Evolutionary conservation across 345 rosid genomes (phyloP).

Genomic region (Eutrema japonicum): DNA sequence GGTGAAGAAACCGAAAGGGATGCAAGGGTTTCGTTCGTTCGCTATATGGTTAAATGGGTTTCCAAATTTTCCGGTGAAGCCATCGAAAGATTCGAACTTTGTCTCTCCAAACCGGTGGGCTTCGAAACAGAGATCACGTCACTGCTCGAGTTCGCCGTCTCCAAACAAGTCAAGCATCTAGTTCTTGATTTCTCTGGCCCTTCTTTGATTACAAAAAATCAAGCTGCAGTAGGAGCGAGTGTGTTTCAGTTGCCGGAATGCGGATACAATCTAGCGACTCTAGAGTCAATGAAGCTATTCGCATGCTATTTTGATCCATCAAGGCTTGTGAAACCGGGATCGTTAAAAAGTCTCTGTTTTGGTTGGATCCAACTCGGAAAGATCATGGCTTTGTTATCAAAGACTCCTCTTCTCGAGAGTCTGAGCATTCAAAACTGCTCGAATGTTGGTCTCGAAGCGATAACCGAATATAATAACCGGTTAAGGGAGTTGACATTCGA

Average conservation of each 20-base stretch:
- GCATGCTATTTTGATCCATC: constrained; percentile 39
- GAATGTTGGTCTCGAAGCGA: constrained; percentile 22
- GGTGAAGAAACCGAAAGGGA: not conserved
- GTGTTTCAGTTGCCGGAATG: constrained; percentile 43
- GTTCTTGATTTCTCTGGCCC: constrained; percentile 51
- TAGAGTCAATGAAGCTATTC: constrained; percentile 43
- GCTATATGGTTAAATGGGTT: constrained; percentile 27
- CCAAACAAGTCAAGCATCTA: constrained; percentile 29
- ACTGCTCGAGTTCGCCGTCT: constrained; percentile 37
- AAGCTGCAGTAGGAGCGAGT: not conserved
- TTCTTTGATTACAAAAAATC: constrained; percentile 20
- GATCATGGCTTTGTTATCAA: constrained; percentile 20
- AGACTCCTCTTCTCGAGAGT: constrained; percentile 44
- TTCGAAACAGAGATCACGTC: constrained; percentile 20
- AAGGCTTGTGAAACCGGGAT: not conserved
- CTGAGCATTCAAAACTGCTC: constrained; percentile 48
- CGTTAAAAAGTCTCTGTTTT: constrained; percentile 38
- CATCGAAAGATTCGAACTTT: constrained; percentile 33
- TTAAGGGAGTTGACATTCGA: constrained; percentile 43
- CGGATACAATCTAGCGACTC: not conserved
- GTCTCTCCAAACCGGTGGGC: constrained; percentile 37
- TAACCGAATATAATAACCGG: not conserved
- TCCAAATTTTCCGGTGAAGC: not conserved
- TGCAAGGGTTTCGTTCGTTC: constrained; percentile 29
- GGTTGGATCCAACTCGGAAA: constrained; percentile 42